Base-by-base conservation (phyloP, 176 grass and related monocot genomes). In the Oryza nivara region DNA sequence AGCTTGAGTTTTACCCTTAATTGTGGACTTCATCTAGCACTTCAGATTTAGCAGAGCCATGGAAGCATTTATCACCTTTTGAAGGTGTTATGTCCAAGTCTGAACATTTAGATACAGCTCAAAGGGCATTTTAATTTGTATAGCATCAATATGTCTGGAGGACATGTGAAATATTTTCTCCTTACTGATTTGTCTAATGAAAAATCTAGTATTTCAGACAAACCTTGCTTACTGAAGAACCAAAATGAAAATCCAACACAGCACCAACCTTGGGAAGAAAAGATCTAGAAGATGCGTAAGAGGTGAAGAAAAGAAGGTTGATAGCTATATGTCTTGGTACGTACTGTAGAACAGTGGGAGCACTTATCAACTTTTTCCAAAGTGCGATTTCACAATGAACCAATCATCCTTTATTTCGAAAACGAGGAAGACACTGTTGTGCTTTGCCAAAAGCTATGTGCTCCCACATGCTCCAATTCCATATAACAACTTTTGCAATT, bases 281-380 rank as follows among this genome's bases (percentile, higher is more conserved):
- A 82, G 26, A 86, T 78, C 83, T 82, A 72, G 44, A 74, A 74
- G 30, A 54, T 28, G 32, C 41, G 60, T 15, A 74, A 66, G 49
- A 14, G 19, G 19, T 15, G 20, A 65, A 54, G 9, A 82, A 77
- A 80, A 23, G 77, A 77, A 80, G 17, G 74, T 63, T 19, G 25
- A 56, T 64, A 23, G 19, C 38, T 79, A 60, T 73, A 6, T 68
- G 70, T 47, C 43, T 81, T 89, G 30, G 51, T 71, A 49, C 28
- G 71, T 74, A 63, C 80, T 74, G 47, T 79, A 68, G 84, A 89
- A 83, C 38, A 86, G 69, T 41, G 26, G 61, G 68, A 86, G 79
- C 60, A 83, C 68, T 68, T 51, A 52, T 79, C 84, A 83, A 67
- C 74, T 83, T 86, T 90, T 86, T 40, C 28, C 79, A 74, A 86